phyloP scores from a whole-genome alignment of 2,329 filamentous ascomycete genomes.

The Ceratocystis lukuohia region DNA sequence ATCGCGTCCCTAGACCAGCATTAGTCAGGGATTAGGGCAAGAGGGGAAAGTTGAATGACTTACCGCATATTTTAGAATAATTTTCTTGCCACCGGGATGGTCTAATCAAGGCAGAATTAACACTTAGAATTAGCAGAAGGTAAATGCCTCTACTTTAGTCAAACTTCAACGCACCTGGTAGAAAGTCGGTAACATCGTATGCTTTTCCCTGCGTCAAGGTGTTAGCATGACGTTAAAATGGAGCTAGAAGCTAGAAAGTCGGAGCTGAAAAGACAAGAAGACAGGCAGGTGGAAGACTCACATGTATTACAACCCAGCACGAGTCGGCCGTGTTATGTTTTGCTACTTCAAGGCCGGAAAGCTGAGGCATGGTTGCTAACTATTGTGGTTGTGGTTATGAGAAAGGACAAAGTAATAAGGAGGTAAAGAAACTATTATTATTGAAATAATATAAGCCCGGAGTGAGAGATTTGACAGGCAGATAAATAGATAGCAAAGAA shows the following conservation, averaged over 20 bases:
- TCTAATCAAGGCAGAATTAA: conserved; percentile 34
- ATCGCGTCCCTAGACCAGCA: conserved; percentile 57
- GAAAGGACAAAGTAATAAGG: neutral
- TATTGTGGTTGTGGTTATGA: neutral
- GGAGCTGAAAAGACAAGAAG: neutral
- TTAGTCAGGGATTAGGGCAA: neutral
- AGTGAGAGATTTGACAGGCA: neutral
- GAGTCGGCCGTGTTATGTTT: conserved; percentile 71
- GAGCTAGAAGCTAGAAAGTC: too few species aligned
- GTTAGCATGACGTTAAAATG: neutral
- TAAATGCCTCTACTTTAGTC: neutral
- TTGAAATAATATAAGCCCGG: neutral
- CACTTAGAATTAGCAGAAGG: neutral
- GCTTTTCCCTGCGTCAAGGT: conserved; percentile 48
- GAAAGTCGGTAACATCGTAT: conserved; percentile 80
- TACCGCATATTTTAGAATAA: conserved; percentile 88
- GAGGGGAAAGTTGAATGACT: conserved; percentile 21
- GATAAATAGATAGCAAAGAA: neutral
- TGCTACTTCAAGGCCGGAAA: conserved; percentile 41
- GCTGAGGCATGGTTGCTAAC: conserved; percentile 27
- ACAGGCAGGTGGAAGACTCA: conserved; percentile 25
- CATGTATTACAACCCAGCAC: conserved; percentile 86
- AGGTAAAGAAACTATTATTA: neutral
- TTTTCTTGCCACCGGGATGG: conserved; percentile 78
- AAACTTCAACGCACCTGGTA: conserved; percentile 43